Percentiles rank a stretch among this genome's conserved stretches.
These are phyloP conservation scores for Plasmodium blacklocki DNA, from an alignment of 169 alveolate genomes.

Conservation along the genomic window DNA sequence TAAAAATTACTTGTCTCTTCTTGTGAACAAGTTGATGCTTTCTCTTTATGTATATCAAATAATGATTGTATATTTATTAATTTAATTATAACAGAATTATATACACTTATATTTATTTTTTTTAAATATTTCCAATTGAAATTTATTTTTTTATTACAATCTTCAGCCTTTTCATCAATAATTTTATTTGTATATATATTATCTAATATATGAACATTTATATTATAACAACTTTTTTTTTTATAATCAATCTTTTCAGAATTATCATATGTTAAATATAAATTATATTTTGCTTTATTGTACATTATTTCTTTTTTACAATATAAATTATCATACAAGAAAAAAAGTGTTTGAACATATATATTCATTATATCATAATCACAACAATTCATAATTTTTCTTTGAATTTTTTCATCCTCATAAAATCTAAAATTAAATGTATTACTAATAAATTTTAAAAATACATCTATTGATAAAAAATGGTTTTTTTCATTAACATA, in stretches of 20 bases:
- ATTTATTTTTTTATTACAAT: not conserved
- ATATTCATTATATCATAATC: not conserved
- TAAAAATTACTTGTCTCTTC: conserved; percentile 3
- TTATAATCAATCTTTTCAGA: not conserved
- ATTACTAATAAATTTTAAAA: not conserved
- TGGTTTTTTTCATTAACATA: too few species aligned
- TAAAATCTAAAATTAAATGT: not conserved
- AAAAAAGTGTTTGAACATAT: not conserved
- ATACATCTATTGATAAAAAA: not conserved
- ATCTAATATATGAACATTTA: too few species aligned
- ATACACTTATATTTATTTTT: not conserved
- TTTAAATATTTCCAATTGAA: conserved; percentile 11
- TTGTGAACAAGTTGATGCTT: not conserved
- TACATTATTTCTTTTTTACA: not conserved
- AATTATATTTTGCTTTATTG: not conserved
- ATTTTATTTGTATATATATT: not conserved
- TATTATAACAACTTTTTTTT: not conserved
- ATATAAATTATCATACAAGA: conserved; percentile 8
- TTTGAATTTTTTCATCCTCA: not conserved
- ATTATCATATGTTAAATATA: not conserved
- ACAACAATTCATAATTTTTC: too few species aligned
- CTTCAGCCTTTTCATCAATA: not conserved
- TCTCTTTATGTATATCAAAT: not conserved
- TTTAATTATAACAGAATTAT: conserved; percentile 1
- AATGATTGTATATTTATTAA: conserved; percentile 4